These are phyloP conservation scores for Fusarium drepaniforme DNA, from an alignment of 2,329 filamentous ascomycete genomes.

Conservation along the genomic window DNA sequence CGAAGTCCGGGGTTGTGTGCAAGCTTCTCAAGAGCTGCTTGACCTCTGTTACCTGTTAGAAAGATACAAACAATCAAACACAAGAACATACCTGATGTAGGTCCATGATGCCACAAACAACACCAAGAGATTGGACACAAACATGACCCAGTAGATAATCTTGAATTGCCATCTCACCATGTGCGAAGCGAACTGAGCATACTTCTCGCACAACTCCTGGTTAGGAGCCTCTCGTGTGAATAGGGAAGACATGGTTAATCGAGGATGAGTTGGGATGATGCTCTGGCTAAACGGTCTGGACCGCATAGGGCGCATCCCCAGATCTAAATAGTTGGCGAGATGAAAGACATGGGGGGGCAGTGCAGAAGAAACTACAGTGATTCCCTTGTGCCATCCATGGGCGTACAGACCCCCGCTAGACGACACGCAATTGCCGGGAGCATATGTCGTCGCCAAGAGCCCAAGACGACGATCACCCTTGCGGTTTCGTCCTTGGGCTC, in stretches of 20 bases:
- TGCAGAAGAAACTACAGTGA: slow-evolving; percentile 8
- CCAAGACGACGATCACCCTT: slow-evolving; percentile 41
- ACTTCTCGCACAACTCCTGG: slow-evolving; percentile 51
- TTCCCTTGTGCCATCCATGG: slow-evolving; percentile 22
- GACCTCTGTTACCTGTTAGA: slow-evolving; percentile 44
- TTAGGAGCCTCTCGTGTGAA: slow-evolving; percentile 28
- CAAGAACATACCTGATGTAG: slow-evolving; percentile 52
- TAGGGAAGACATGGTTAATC: slow-evolving; percentile 34
- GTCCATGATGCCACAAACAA: slow-evolving; percentile 59
- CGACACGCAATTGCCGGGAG: slow-evolving; percentile 41
- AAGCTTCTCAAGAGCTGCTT: slow-evolving; percentile 53
- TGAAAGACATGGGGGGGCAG: slow-evolving; percentile 13
- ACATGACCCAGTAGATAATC: slow-evolving; percentile 61
- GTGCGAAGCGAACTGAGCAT: slow-evolving; percentile 59
- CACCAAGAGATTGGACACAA: slow-evolving; percentile 57
- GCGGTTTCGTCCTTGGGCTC: slow-evolving; percentile 19
- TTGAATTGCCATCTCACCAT: slow-evolving; percentile 58
- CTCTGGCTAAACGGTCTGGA: not conserved
- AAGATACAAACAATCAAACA: slow-evolving; percentile 3
- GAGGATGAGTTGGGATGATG: not conserved
- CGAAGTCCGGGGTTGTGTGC: slow-evolving; percentile 48
- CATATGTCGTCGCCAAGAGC: slow-evolving; percentile 40
- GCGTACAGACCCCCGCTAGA: slow-evolving; percentile 33
- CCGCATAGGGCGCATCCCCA: not conserved
- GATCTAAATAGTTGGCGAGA: slow-evolving; percentile 32